Evolutionary conservation across 208 protist genomes (phyloP), one percentile per base, ranked within the genome.

Genomic region (Herpetomonas samuelpessoai): DNA sequence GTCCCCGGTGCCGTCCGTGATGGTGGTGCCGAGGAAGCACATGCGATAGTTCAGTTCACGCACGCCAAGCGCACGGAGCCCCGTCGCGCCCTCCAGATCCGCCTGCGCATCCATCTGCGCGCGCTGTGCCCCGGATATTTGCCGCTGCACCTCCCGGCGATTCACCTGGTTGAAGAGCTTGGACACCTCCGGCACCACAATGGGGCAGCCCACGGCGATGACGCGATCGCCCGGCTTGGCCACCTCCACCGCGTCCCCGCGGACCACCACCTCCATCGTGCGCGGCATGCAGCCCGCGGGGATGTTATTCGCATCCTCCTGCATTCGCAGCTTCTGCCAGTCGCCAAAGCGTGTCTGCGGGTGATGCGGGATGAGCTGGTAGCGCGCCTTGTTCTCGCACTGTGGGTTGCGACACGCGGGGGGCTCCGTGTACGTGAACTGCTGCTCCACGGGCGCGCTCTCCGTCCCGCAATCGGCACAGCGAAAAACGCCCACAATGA

Each of bases 391-490:
- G 78, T 99, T 99, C 30, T 83, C 71, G 67, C 97, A 99, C 38
- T 81, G 51, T 2, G 73, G 24, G 63, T 97, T 98, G 21, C 80
- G 75, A 68, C 97, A 98, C 26, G 75, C 76, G 12, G 87, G 82
- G 24, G 96, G 94, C 65, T 97, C 97, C 4, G 98, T 99, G 88
- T 99, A 99, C 65, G 97, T 92, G 77, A 99, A 99, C 72, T 99
- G 95, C 85, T 99, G 99, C 45, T 72, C 68, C 0, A 99, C 81
- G 18, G 86, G 79, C 14, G 74, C 19, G 22, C 86, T 97, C 64
- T 91, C 68, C 3, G 84, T 92, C 3, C 83, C 73, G 76, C 98
- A 99, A 65, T 99, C 96, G 51, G 75, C 67, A 86, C 99, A 99
- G 41, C 71, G 66, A 67, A 99, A 99, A 4, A 92, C 87, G 24